Conservation (phyloP, 257 asterid genomes). For the Nicotiana benthamiana region DNA sequence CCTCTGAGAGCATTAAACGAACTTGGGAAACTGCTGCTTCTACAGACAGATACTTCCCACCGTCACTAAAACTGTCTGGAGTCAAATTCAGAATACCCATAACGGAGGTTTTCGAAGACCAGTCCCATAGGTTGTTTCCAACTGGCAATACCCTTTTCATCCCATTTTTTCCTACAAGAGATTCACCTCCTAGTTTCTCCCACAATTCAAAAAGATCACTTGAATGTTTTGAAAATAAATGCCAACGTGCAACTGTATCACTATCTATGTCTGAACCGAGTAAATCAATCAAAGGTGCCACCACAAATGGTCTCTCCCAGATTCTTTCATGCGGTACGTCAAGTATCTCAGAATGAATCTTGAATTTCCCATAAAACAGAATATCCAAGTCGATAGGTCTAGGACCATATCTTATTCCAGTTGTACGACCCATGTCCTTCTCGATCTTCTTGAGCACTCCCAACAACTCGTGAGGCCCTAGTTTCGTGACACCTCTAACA, state of each 20-base stretch:
- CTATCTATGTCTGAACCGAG: constrained; percentile 52
- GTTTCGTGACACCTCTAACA: constrained; percentile 68
- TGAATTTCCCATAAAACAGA: constrained; percentile 66
- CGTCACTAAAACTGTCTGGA: constrained; percentile 92
- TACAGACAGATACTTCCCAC: constrained; percentile 58
- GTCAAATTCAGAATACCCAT: constrained; percentile 92
- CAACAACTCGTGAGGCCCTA: constrained; percentile 58
- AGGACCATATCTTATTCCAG: constrained; percentile 85
- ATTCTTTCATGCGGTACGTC: constrained; percentile 77
- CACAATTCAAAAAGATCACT: constrained; percentile 65
- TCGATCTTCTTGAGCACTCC: constrained; percentile 64
- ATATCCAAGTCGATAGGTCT: constrained; percentile 91
- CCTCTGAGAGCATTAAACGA: constrained; percentile 50
- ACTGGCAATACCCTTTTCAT: constrained; percentile 77
- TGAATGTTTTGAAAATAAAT: constrained; percentile 36
- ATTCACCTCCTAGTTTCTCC: constrained; percentile 78
- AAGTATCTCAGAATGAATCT: constrained; percentile 55
- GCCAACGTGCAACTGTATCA: constrained; percentile 56
- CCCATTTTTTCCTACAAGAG: constrained; percentile 62
- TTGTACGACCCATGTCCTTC: constrained; percentile 82
- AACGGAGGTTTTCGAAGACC: constrained; percentile 58
- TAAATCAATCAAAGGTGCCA: constrained; percentile 81
- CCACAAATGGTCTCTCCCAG: constrained; percentile 93
- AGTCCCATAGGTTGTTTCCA: constrained; percentile 49
- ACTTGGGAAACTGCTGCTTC: constrained; percentile 58